Evolutionary conservation across 2,329 filamentous ascomycete species (phyloP), one percentile per base, ranked within the genome.

Genomic region (Hortaea sp.): DNA sequence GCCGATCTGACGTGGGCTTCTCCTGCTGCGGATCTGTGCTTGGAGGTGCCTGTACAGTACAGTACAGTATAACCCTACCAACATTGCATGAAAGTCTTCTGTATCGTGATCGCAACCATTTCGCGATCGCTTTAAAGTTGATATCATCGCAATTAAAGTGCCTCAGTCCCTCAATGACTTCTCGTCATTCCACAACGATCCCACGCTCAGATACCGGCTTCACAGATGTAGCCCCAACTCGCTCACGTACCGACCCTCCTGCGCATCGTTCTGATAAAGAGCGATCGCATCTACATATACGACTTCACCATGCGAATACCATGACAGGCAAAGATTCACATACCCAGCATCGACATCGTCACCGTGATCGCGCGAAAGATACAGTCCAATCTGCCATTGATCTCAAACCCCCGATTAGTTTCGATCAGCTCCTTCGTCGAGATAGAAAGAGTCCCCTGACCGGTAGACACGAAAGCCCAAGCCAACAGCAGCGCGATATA

Each of bases 341-440:
- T 13, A 7, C 20, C 11, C 7, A 32, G 11, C 6, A 13, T 9
- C 32, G 32, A n/a, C 35, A 44, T 28, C 42, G 41, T 5, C 42
- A 49, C 37, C 47, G 43, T 7, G 41, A 41, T 20, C 29, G 43
- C 7, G 59, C 54, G 48, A 70, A 67, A 52, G 67, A 70, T 49
- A 64, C 63, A 1, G 65, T 70, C 29, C 67, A 71, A 49, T 70
- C 68, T 12, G 68, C 69, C 7, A 62, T 69, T 5, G 67, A 70
- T 49, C 59, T 69, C 35, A 64, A 68, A 46, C 64, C 68, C 5
- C 69, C 68, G 1, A 66, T 69, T 10, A 69, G 65, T 54, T 69
- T 72, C 50, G 68, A 69, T 30, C 63, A 53, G 30, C 52, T 71
- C 12, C 53, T 71, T 46, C 66, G 66, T 41, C 63, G 58, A 10